Evolutionary conservation across 257 asterid genomes (phyloP), one percentile per base, ranked within the genome.

Genomic region (Eucommia ulmoides): DNA sequence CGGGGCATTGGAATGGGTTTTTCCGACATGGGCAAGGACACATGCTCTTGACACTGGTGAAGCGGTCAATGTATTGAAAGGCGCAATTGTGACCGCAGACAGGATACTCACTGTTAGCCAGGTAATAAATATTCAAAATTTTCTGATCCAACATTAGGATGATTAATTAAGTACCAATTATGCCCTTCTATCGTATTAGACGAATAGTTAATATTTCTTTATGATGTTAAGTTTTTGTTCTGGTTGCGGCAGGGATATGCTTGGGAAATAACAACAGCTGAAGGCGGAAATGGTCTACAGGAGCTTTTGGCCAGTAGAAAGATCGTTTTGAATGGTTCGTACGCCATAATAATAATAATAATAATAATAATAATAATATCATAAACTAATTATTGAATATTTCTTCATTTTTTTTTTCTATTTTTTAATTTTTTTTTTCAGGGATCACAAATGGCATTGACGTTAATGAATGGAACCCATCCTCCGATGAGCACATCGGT

Each of bases 11-110:
- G 99, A 80, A 70, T 91, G 96, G 94, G 78, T 91, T 19, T 91
- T 86, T 35, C 99, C 99, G 25, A 83, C 84, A 3, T 86, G 99
- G 99, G 95, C 99, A 8, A 79, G 99, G 59, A 70, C 82, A 2
- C 98, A 91, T 55, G 98, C 98, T 47, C 86, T 91, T 19, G 96
- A 86, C 63, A 91, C 95, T n/a, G 98, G 98, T 33, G 94, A 82
- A 77, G 93, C 98, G 0, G 96, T 91, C 55, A 91, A 91, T 59
- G 73, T 83, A 55, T 71, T 91, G 62, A 91, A 91, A 72, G 77
- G 95, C 50, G 96, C 96, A 62, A 68, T 91, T 17, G 87, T 87
- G 58, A 77, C 93, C 26, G 86, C 99, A 21, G 99, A 91, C 66
- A 74, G 99, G 65, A 81, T 91, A 59, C 63, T 86, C 60, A 81